These are phyloP conservation scores for Phytophthora sp. DNA, from an alignment of 352 stramenopile genomes.

Conservation along the genomic window DNA sequence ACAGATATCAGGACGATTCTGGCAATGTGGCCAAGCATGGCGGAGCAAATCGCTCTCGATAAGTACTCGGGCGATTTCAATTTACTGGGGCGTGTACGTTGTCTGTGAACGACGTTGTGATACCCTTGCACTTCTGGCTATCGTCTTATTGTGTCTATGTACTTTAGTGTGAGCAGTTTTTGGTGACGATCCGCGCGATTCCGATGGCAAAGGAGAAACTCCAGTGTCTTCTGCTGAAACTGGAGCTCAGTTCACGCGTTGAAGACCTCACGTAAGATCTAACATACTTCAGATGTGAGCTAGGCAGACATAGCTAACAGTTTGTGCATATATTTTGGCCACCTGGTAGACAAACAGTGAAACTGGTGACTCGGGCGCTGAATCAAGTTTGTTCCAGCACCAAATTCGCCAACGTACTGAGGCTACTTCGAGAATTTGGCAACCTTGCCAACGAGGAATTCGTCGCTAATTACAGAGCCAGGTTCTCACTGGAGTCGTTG, in stretches of 20 bases:
- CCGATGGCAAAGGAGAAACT: conserved; percentile 38
- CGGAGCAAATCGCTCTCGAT: conserved; percentile 29
- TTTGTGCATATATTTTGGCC: background rate
- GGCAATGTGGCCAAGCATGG: conserved; percentile 40
- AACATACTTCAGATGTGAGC: too few species aligned
- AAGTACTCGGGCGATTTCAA: conserved; percentile 28
- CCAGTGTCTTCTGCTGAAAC: conserved; percentile 36
- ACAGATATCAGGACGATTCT: conserved; percentile 39
- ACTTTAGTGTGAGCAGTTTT: conserved; percentile 38
- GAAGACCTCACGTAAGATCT: conserved; percentile 32
- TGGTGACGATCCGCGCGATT: conserved; percentile 30
- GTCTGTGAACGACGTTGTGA: background rate
- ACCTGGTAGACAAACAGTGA: conserved; percentile 26
- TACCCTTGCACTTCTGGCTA: background rate
- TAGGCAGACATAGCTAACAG: too few species aligned
- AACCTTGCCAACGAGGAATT: conserved; percentile 35
- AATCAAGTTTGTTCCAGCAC: conserved; percentile 35
- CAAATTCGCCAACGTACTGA: conserved; percentile 27
- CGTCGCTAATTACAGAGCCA: conserved; percentile 14
- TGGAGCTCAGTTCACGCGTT: conserved; percentile 29
- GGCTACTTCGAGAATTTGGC: conserved; percentile 33
- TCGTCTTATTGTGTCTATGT: background rate
- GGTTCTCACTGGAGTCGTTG: conserved; percentile 39
- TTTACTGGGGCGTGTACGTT: conserved; percentile 28
- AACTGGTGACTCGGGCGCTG: conserved; percentile 37